Evolutionary conservation across 768 basidiomycete species (phyloP).

Genomic region (Boletus pseudopeckii): DNA sequence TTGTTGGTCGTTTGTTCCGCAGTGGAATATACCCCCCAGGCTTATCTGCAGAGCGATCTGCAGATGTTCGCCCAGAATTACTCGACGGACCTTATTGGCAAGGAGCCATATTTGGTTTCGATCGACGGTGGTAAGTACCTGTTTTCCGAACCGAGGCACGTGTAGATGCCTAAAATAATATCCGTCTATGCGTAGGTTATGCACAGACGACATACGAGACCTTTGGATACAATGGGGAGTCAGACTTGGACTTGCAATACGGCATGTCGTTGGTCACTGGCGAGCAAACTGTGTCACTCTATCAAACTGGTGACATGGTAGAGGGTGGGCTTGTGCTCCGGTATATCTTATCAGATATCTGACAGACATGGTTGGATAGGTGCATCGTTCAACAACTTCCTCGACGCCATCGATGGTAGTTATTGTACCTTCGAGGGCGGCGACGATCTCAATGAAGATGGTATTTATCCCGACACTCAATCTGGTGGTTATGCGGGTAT

Average conservation of each 20-base stretch:
- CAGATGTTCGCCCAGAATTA: constrained; percentile 30
- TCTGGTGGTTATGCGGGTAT: constrained; percentile 21
- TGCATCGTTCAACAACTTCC: constrained; percentile 37
- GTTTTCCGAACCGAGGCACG: background rate
- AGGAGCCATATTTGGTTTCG: constrained; percentile 28
- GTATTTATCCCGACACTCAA: constrained; percentile 23
- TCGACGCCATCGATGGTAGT: constrained; percentile 37
- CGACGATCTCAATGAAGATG: constrained; percentile 30
- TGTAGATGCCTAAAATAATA: background rate
- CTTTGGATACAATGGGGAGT: constrained; percentile 27
- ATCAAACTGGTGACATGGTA: constrained; percentile 31
- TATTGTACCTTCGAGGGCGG: constrained; percentile 38
- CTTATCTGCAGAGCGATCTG: constrained; percentile 30
- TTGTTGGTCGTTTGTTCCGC: background rate
- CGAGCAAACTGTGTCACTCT: constrained; percentile 29
- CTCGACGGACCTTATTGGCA: constrained; percentile 21
- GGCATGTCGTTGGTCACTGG: constrained; percentile 31
- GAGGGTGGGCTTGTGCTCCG: constrained; percentile 15
- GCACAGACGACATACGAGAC: constrained; percentile 19
- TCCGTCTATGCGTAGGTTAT: constrained; percentile 15
- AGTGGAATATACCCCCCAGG: constrained; percentile 36
- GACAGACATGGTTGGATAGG: constrained; percentile 9
- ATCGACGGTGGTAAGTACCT: constrained; percentile 34
- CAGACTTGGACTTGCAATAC: constrained; percentile 33
- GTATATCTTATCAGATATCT: background rate